Evolutionary conservation across 2,329 filamentous ascomycete genomes (phyloP).

Genomic region (Beauveria varroae): DNA sequence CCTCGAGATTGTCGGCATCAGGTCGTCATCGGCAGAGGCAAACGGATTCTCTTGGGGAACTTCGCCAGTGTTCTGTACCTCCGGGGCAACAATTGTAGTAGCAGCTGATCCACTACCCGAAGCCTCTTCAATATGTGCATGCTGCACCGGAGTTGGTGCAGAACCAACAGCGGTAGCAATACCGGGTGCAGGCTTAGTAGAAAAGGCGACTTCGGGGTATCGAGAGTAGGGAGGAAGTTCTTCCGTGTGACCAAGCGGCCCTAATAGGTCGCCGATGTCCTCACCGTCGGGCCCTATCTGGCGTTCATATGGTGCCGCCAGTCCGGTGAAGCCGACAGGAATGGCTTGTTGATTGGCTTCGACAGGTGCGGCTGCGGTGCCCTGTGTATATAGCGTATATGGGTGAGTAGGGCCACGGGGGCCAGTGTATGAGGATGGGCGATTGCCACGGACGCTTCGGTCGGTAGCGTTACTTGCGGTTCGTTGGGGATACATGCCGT

Average conservation of each 20-base stretch:
- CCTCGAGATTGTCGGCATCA: slow-evolving; percentile 42
- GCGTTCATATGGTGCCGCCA: slow-evolving; percentile 59
- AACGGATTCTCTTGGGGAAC: slow-evolving; percentile 57
- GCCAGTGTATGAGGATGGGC: slow-evolving; percentile 44
- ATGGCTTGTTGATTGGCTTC: slow-evolving; percentile 39
- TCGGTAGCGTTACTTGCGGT: slow-evolving; percentile 63
- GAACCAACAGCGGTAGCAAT: slow-evolving; percentile 9
- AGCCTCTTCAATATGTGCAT: neutral
- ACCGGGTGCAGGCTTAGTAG: slow-evolving; percentile 40
- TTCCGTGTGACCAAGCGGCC: slow-evolving; percentile 81
- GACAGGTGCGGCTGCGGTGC: slow-evolving; percentile 49
- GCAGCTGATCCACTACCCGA: neutral
- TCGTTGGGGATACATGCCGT: slow-evolving; percentile 75
- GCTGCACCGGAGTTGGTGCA: slow-evolving; percentile 12
- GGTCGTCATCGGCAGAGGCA: slow-evolving; percentile 47
- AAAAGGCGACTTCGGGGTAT: slow-evolving; percentile 69
- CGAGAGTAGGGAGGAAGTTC: slow-evolving; percentile 86
- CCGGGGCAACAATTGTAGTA: slow-evolving; percentile 31
- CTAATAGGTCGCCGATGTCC: slow-evolving; percentile 79
- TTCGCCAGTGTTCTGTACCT: slow-evolving; percentile 54
- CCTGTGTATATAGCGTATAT: slow-evolving; percentile 81
- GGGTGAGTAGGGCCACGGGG: slow-evolving; percentile 69
- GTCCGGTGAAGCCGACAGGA: slow-evolving; percentile 68
- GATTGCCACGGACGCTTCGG: slow-evolving; percentile 21
- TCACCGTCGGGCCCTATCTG: slow-evolving; percentile 73